Conservation (phyloP, 441 rosid species). For the Raphanus hybrid region DNA sequence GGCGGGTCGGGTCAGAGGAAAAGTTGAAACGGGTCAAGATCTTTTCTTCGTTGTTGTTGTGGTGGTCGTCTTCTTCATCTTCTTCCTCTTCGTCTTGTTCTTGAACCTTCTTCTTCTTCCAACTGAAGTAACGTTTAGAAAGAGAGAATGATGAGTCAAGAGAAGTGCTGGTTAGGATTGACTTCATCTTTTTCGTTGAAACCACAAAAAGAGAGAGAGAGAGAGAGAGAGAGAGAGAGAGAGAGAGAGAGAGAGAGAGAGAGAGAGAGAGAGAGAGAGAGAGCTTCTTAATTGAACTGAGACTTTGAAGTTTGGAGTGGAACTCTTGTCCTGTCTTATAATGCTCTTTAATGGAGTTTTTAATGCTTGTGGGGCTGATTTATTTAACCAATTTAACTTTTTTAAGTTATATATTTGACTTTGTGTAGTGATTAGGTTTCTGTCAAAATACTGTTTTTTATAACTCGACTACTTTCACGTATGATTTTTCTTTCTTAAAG, state of each 20-base stretch:
- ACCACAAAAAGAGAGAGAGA: too few species aligned
- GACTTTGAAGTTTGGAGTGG: constrained; percentile 30
- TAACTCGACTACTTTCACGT: neutral
- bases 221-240: too few species aligned
- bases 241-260: too few species aligned
- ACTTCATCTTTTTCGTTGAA: constrained; percentile 40
- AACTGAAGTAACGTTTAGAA: constrained; percentile 69
- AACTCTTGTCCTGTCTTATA: constrained; percentile 33
- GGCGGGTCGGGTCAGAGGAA: constrained; percentile 41
- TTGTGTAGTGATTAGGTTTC: neutral
- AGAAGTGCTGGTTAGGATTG: constrained; percentile 62
- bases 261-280: neutral
- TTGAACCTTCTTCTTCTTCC: constrained; percentile 63
- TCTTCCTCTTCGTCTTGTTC: neutral
- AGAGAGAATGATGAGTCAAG: constrained; percentile 69
- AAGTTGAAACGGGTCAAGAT: constrained; percentile 47
- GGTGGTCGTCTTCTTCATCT: neutral
- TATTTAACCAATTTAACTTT: neutral
- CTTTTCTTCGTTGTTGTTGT: constrained; percentile 41
- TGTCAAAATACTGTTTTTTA: neutral
- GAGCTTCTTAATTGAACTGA: constrained; percentile 1
- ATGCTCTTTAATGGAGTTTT: constrained; percentile 28
- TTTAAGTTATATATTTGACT: neutral
- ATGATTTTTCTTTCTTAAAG: neutral
- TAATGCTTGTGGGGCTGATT: constrained; percentile 22